Evolutionary conservation across 768 basidiomycete genomes (phyloP).

Genomic region (Boletus reticuloceps): DNA sequence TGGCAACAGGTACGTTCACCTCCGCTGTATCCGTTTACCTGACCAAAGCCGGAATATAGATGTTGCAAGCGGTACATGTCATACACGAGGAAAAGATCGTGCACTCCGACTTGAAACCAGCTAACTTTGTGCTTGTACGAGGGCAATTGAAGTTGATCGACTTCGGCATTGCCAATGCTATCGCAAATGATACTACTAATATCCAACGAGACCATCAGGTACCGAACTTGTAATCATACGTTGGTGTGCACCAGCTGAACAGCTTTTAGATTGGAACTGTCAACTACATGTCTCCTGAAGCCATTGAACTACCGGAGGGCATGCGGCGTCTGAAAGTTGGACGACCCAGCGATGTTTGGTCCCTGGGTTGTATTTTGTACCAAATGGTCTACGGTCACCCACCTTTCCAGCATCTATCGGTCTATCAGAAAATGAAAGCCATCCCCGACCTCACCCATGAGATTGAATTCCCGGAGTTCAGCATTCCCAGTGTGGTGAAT

Average conservation of each 20-base stretch:
- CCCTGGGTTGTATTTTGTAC: slow-evolving; percentile 94
- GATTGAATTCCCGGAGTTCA: slow-evolving; percentile 80
- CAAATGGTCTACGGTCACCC: slow-evolving; percentile 97
- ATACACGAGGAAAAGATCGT: slow-evolving; percentile 99
- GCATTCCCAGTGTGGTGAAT: slow-evolving; percentile 42
- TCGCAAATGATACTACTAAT: slow-evolving; percentile 98
- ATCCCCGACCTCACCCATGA: slow-evolving; percentile 76
- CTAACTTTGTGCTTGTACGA: slow-evolving; percentile 95
- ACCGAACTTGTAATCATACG: slow-evolving; percentile 6
- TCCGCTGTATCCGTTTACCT: not conserved
- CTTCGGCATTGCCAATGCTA: slow-evolving; percentile 99
- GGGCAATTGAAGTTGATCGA: slow-evolving; percentile 97
- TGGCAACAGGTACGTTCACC: slow-evolving; percentile 83
- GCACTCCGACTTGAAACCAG: slow-evolving; percentile 97
- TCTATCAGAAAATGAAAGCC: slow-evolving; percentile 89
- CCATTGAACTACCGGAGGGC: slow-evolving; percentile 84
- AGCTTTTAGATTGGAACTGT: slow-evolving; percentile 81
- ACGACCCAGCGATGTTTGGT: slow-evolving; percentile 96
- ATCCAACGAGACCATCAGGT: slow-evolving; percentile 97
- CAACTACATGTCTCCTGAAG: slow-evolving; percentile 99
- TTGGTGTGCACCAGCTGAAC: not conserved
- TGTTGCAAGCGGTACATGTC: slow-evolving; percentile 97
- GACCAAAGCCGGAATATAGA: slow-evolving; percentile 45
- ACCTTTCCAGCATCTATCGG: slow-evolving; percentile 83
- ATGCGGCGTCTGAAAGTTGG: slow-evolving; percentile 93